phyloP scores from a whole-genome alignment of 768 basidiomycete species.

The Coprinopsis marcescibilis region DNA sequence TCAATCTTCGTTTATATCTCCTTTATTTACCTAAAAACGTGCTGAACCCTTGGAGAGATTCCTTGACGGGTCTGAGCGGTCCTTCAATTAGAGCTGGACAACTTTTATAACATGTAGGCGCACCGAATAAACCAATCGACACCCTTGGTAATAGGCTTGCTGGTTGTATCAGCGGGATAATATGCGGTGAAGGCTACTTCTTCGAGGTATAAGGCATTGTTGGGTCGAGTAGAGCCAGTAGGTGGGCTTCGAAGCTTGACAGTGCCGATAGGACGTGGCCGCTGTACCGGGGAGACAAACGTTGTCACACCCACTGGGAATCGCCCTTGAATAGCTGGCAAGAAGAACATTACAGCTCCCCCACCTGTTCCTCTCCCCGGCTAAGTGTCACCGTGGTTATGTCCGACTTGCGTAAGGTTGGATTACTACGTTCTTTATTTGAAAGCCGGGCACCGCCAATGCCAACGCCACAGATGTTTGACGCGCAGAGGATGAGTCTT shows the following conservation, averaged over 20 bases:
- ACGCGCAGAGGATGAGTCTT: no score
- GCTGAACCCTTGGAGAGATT: slow-evolving; percentile 43
- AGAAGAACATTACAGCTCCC: slow-evolving; percentile 33
- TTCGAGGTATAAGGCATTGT: slow-evolving; percentile 47
- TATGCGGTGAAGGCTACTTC: slow-evolving; percentile 62
- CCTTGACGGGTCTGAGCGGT: slow-evolving; percentile 35
- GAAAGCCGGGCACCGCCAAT: neutral
- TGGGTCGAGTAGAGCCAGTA: slow-evolving; percentile 20
- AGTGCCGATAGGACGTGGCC: slow-evolving; percentile 33
- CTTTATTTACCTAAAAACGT: slow-evolving; percentile 39
- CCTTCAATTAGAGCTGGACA: neutral
- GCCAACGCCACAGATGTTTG: neutral
- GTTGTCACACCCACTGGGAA: slow-evolving; percentile 58
- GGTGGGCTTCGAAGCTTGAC: slow-evolving; percentile 28
- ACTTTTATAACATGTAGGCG: slow-evolving; percentile 11
- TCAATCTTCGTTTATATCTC: neutral
- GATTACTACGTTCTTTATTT: no score
- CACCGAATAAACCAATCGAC: slow-evolving; percentile 56
- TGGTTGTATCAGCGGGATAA: slow-evolving; percentile 49
- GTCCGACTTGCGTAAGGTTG: no score
- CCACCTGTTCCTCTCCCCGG: slow-evolving; percentile 2
- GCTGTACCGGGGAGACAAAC: slow-evolving; percentile 42
- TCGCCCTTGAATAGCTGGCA: slow-evolving; percentile 37
- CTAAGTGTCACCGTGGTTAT: neutral
- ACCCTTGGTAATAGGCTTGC: slow-evolving; percentile 29